Base-by-base conservation (phyloP, 129 eudicot species). In the Pittosporum tobira region DNA sequence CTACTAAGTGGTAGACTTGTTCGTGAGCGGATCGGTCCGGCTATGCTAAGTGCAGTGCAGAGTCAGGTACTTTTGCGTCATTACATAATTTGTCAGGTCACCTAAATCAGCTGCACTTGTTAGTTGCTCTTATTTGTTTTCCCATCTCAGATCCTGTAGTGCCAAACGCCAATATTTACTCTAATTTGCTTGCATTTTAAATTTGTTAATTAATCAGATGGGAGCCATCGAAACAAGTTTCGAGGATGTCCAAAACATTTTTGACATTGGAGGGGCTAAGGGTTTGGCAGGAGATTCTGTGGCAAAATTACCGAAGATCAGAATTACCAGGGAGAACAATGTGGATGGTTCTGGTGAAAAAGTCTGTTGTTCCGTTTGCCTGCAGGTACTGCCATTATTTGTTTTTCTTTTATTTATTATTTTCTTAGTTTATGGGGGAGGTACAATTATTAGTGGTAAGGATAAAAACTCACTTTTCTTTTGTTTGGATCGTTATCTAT, bases 11-110 rank as follows among this genome's bases (percentile, higher is more conserved):
- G 99, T 62, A 87, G 99, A 62, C 99, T 91, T 72, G 99, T 91
- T 24, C 99, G 99, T 28, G 99, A 91, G 59, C 77, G 96, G 21
- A 91, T 91, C 42, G 99, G 99, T 67, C 99, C 99, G 0, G 99
- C 99, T 55, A 91, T 91, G 99, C 73, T 91, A 58, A 91, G 99
- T 71, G 99, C 99, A 6, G 99, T 91, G 31, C 99, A 91, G 65
- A 91, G 94, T 71, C 96, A 91, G 95, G 98, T 88, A 77, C 40
- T 53, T 59, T 47, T 52, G 48, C 14, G 8, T 56, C 2, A 15
- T 69, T 34, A 15, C 14, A 36, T 57, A 21, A 18, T 51, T 36
- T 20, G 9, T 45, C n/a, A n/a, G n/a, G n/a, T n/a, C n/a, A n/a
- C n/a, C n/a, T n/a, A n/a, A n/a, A n/a, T n/a, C n/a, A n/a, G n/a